phyloP scores from a whole-genome alignment of 768 basidiomycete species.

The Psilocybe cyanescens region DNA sequence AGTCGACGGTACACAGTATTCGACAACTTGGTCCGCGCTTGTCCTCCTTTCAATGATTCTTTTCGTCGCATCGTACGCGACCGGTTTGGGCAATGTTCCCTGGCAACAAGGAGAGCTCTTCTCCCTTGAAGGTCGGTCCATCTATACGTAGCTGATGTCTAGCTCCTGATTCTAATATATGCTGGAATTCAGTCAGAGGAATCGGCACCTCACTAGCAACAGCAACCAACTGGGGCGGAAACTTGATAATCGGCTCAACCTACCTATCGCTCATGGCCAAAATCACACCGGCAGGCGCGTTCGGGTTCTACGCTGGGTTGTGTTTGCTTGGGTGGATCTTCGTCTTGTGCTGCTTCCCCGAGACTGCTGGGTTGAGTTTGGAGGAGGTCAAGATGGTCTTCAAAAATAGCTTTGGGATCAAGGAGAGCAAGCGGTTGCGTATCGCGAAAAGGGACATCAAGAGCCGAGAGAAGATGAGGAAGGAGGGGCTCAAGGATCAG shows the following conservation, averaged over 20 bases:
- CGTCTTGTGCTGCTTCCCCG: slow-evolving; percentile 73
- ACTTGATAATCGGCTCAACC: slow-evolving; percentile 78
- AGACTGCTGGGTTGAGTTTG: slow-evolving; percentile 75
- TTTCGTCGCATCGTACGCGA: slow-evolving; percentile 83
- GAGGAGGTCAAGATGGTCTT: slow-evolving; percentile 72
- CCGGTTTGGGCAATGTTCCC: slow-evolving; percentile 78
- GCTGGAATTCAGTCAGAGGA: slow-evolving; percentile 58
- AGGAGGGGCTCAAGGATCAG: not conserved
- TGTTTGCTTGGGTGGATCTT: slow-evolving; percentile 75
- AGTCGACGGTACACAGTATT: slow-evolving; percentile 60
- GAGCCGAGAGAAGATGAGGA: slow-evolving; percentile 30
- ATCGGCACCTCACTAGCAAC: slow-evolving; percentile 78
- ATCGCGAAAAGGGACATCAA: slow-evolving; percentile 46
- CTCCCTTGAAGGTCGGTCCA: slow-evolving; percentile 61
- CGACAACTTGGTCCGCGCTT: slow-evolving; percentile 63
- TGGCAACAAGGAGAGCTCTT: slow-evolving; percentile 92
- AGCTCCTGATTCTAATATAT: not conserved
- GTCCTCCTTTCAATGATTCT: slow-evolving; percentile 83
- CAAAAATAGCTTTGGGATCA: slow-evolving; percentile 64
- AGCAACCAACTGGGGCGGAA: slow-evolving; percentile 78
- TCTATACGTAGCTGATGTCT: not conserved
- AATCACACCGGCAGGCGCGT: slow-evolving; percentile 77
- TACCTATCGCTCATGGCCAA: slow-evolving; percentile 78
- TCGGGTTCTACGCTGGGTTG: slow-evolving; percentile 76
- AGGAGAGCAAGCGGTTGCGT: slow-evolving; percentile 55